phyloP scores from a whole-genome alignment of 202 grass and related monocot genomes.

The Schoenoplectus triqueter region DNA sequence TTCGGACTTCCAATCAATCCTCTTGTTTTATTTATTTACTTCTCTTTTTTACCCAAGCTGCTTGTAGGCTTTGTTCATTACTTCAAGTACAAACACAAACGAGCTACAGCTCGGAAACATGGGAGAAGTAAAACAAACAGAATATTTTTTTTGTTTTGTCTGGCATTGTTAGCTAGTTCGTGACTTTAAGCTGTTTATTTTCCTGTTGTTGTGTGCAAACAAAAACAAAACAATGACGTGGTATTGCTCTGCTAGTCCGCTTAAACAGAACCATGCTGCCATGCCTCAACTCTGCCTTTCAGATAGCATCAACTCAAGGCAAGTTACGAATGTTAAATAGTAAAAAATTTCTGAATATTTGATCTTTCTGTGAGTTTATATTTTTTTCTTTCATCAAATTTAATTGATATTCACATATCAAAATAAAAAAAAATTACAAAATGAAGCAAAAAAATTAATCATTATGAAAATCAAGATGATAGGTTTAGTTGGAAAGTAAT shows the following conservation, averaged over 20 bases:
- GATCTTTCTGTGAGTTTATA: not conserved
- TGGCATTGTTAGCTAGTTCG: not conserved
- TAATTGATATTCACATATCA: not conserved
- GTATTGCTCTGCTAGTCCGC: too few relatives aligned
- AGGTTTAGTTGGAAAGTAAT: not conserved
- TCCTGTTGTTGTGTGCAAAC: not conserved
- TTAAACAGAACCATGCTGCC: not conserved
- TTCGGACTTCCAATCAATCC: not conserved
- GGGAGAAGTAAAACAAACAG: not conserved
- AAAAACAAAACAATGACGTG: not conserved
- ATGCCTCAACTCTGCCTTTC: not conserved
- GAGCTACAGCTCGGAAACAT: not conserved
- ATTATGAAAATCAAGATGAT: not conserved
- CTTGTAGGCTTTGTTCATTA: not conserved
- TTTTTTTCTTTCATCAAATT: not conserved
- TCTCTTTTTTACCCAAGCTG: not conserved
- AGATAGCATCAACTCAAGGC: not conserved
- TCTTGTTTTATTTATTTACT: not conserved
- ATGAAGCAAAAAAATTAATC: not conserved
- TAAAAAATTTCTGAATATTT: too few relatives aligned
- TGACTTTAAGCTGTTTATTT: not conserved
- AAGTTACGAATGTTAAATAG: not conserved
- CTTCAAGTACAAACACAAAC: not conserved
- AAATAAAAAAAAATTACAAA: not conserved
- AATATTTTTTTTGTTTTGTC: not conserved